phyloP scores from a whole-genome alignment of 805 yeast genomes.

The Cyberlindnera misumaiensis region DNA sequence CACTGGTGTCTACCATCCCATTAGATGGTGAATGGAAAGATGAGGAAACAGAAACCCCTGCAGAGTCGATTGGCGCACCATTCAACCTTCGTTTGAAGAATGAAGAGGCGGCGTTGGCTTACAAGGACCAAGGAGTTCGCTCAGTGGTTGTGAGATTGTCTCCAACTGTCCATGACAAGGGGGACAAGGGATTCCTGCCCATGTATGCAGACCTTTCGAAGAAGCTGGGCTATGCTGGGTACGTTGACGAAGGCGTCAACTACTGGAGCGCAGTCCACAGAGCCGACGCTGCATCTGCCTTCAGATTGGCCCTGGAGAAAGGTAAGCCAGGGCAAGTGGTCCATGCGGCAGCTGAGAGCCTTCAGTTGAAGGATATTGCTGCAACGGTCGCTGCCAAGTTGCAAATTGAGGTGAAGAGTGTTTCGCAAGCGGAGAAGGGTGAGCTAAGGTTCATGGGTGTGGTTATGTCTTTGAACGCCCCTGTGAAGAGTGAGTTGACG shows the following conservation, averaged over 20 bases:
- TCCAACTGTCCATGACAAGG: slow-evolving; percentile 31
- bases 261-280: slow-evolving; percentile 29
- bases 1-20: slow-evolving; percentile 6
- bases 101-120: slow-evolving; percentile 13
- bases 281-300: slow-evolving; percentile 29
- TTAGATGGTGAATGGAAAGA: slow-evolving; percentile 9
- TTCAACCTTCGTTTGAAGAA: slow-evolving; percentile 8
- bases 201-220: slow-evolving; percentile 24
- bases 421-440: slow-evolving; percentile 12
- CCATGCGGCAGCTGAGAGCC: slow-evolving; percentile 24
- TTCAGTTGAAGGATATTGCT: slow-evolving; percentile 24
- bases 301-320: slow-evolving; percentile 22
- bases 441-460: slow-evolving; percentile 13
- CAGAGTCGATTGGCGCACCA: neutral
- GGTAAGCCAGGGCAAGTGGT: slow-evolving; percentile 22
- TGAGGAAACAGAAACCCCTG: neutral
- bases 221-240: slow-evolving; percentile 26
- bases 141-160: slow-evolving; percentile 24
- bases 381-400: slow-evolving; percentile 20
- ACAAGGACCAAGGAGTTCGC: slow-evolving; percentile 23
- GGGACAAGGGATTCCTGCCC: slow-evolving; percentile 24
- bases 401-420: slow-evolving; percentile 13
- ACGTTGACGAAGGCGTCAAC: slow-evolving; percentile 30
- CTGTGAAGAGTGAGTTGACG: slow-evolving; percentile 17
- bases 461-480: slow-evolving; percentile 9